Base-by-base conservation (phyloP, 2,329 filamentous ascomycete genomes). In the Monilinia vaccinii-corymbosi region DNA sequence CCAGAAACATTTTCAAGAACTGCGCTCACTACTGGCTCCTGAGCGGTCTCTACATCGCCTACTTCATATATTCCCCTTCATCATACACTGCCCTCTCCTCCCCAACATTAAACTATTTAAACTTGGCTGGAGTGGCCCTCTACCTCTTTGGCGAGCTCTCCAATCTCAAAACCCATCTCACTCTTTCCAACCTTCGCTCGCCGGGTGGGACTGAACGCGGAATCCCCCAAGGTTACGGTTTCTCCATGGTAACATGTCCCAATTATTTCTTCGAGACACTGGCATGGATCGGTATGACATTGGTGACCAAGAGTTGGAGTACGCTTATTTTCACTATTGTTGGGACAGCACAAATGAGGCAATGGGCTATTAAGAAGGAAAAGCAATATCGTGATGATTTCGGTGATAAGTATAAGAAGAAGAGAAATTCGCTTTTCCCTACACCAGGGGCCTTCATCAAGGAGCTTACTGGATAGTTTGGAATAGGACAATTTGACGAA, bases 211-310 rank as follows among this genome's bases (percentile, higher is more conserved):
- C 88, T 1, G 91, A 95, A 73, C 83, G 93, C 62, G 91, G 91
- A 68, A 95, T 99, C 64, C 94, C 94, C 1, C 79, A 79, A 60
- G 94, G 94, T 31, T 84, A 93, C 61, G 90, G 92, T 34, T 97
- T 97, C 75, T 79, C 78, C 65, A 76, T 89, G 40, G 93, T 99
- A 56, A 99, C 94, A 14, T 96, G 92, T 77, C 94, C 94, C 46
- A 99, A 99, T 78, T 99, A 99, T 78, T 84, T 96, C 78, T 97
- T 95, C 68, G 94, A 99, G 73, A 80, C 89, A 8, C 73, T 96
- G 42, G 84, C 92, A 0, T 99, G 94, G 94, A 68, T 89, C 34
- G 92, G 91, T 31, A 80, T 97, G 59, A 86, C 88, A 67, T 72
- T 96, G 47, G 82, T 93, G 58, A 91, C 85, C 68, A 86, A 89